Conservation (phyloP, 345 rosid genomes). For the Aquilaria sinensis region DNA sequence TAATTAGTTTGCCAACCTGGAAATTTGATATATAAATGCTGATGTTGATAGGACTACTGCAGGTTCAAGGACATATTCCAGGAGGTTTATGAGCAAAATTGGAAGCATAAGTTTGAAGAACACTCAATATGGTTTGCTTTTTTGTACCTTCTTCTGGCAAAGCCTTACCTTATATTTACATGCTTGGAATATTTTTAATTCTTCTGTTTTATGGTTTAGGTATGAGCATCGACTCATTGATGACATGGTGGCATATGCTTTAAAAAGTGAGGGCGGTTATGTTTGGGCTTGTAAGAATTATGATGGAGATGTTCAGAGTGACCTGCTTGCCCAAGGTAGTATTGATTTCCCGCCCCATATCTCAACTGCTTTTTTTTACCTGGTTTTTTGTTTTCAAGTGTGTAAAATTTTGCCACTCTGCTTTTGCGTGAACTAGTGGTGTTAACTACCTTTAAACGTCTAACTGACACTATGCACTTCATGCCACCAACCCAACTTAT, state of each 20-base stretch:
- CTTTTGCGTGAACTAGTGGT: not conserved
- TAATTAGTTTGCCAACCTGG: not conserved
- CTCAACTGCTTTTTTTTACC: not conserved
- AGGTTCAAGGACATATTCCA: slow-evolving; percentile 98
- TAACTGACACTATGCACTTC: no score
- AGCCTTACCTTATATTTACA: not conserved
- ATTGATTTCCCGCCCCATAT: not conserved
- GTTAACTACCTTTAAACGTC: no score
- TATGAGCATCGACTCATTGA: slow-evolving; percentile 98
- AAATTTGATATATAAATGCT: slow-evolving; percentile 11
- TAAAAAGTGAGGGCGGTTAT: slow-evolving; percentile 98
- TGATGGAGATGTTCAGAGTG: slow-evolving; percentile 98
- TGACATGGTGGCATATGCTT: slow-evolving; percentile 96
- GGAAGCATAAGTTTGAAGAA: slow-evolving; percentile 91
- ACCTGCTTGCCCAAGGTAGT: slow-evolving; percentile 95
- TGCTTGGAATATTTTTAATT: slow-evolving; percentile 3
- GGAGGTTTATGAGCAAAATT: slow-evolving; percentile 83
- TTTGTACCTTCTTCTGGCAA: slow-evolving; percentile 10
- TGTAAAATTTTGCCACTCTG: not conserved
- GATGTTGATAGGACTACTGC: slow-evolving; percentile 18
- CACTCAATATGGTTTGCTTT: slow-evolving; percentile 73
- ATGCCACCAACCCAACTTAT: not conserved
- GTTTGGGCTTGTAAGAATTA: slow-evolving; percentile 99
- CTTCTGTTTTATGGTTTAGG: slow-evolving; percentile 32
- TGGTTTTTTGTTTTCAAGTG: not conserved